These are phyloP conservation scores for Geotrichum candidum DNA, from an alignment of 1,139 yeast genomes.

Conservation along the genomic window DNA sequence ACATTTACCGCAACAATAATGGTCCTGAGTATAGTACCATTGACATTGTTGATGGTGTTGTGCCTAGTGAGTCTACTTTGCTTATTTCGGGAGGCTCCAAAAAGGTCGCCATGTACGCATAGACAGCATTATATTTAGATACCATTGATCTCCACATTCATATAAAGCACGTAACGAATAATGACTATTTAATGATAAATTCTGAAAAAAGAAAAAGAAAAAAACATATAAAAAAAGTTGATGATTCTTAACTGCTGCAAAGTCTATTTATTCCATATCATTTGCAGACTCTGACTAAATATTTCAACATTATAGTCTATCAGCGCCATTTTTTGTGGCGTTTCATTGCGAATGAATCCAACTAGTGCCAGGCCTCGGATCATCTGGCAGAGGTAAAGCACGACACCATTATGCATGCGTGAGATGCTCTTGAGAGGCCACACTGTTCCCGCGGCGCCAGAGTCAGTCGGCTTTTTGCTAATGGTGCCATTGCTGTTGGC, in stretches of 20 bases:
- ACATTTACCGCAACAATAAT: slow-evolving; percentile 29
- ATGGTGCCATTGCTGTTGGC: not conserved
- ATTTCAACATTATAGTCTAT: slow-evolving; percentile 85
- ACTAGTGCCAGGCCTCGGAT: slow-evolving; percentile 88
- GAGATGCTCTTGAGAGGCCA: slow-evolving; percentile 61
- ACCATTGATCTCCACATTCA: not conserved
- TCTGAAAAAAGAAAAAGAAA: not conserved
- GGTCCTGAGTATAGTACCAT: not conserved
- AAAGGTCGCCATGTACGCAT: slow-evolving; percentile 3
- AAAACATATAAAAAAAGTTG: not conserved
- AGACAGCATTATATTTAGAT: not conserved
- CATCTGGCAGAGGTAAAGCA: slow-evolving; percentile 82
- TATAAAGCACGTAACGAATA: not conserved
- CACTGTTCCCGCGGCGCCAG: slow-evolving; percentile 10
- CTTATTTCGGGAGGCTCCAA: not conserved
- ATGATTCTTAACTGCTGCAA: not conserved
- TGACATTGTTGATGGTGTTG: slow-evolving; percentile 1
- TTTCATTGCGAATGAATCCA: slow-evolving; percentile 67
- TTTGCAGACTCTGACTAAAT: slow-evolving; percentile 70
- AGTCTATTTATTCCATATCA: slow-evolving; percentile 53
- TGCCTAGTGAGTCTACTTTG: slow-evolving; percentile 2
- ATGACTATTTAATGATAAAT: not conserved
- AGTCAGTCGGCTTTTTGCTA: not conserved
- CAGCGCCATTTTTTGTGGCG: slow-evolving; percentile 49
- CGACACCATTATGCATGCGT: slow-evolving; percentile 72